phyloP scores from a whole-genome alignment of 805 yeast species.

The Zygosaccharomyces bailii region DNA sequence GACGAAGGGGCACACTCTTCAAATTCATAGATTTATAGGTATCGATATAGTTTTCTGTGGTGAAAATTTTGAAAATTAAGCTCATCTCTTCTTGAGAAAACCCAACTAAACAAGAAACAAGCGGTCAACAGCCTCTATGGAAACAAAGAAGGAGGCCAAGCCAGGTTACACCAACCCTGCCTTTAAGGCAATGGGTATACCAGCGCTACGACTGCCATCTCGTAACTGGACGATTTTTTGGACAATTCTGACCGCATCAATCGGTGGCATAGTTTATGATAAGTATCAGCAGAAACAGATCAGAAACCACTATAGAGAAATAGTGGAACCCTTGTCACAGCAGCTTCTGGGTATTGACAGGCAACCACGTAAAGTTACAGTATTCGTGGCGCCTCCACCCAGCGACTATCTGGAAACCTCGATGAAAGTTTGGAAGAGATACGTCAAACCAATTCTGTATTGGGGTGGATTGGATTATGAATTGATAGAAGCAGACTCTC shows the following conservation, averaged over 20 bases:
- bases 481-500: conserved; percentile 69
- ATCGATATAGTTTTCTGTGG: neutral
- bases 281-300: conserved; percentile 65
- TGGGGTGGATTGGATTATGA: conserved; percentile 84
- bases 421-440: conserved; percentile 67
- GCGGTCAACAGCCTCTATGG: conserved; percentile 2
- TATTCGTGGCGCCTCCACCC: conserved; percentile 96
- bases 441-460: conserved; percentile 79
- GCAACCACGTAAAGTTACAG: conserved; percentile 69
- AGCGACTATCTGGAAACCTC: conserved; percentile 80
- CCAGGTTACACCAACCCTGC: conserved; percentile 59
- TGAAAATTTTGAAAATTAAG: conserved; percentile 5
- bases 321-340: conserved; percentile 53
- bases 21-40: conserved; percentile 1
- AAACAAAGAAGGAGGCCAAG: conserved; percentile 11
- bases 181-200: conserved; percentile 78
- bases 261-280: conserved; percentile 82
- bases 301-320: conserved; percentile 59
- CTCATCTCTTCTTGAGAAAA: neutral
- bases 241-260: conserved; percentile 57
- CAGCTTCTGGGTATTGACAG: conserved; percentile 46
- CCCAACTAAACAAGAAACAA: neutral
- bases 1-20: conserved; percentile 21
- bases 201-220: conserved; percentile 73
- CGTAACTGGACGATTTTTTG: conserved; percentile 93